Base-by-base conservation (phyloP, 2,329 filamentous ascomycete genomes). In the Xylaria sp. region DNA sequence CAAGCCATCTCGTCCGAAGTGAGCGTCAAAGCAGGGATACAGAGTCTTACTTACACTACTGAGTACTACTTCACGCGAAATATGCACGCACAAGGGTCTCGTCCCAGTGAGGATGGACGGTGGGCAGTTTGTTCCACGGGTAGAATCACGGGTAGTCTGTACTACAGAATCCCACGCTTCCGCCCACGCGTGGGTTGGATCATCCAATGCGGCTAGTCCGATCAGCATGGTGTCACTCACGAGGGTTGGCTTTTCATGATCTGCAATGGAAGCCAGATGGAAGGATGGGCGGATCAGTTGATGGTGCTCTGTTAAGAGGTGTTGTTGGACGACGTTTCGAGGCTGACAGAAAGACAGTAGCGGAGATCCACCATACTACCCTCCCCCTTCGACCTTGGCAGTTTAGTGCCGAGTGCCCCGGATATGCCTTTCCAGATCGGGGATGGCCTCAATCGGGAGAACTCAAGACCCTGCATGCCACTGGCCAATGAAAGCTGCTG, bases 401-500 rank as follows among this genome's bases (percentile, higher is more conserved):
- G 27, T 22, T n/a, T 44, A 44, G 42, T 20, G 20, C 44, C 17
- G 45, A 39, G 29, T 15, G 15, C 11, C 27, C 2, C 65, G 63
- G 63, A 51, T 42, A 55, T 44, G 25, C 63, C 51, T 56, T 61
- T 39, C 66, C 45, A 0, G 38, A 53, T 55, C 20, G 4, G 57
- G 62, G 13, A 39, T 58, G 25, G 56, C 2, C 17, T 20, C 29
- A n/a, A 27, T 53, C 44, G 44, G 55, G 62, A 53, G 15, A n/a
- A n/a, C 59, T 65, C 57, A 66, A 11, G 49, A 36, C 53, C 57
- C 50, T 15, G 56, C 47, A 63, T 44, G 42, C 31, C 29, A 45
- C 27, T 55, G 66, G 73, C 73, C 70, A 75, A 75, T 76, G 71
- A 73, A 61, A 71, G 68, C 66, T 68, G 65, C 31, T 33, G 59